Base-by-base conservation (phyloP, 2,329 filamentous ascomycete genomes). In the Dothidotthia symphoricarpi region DNA sequence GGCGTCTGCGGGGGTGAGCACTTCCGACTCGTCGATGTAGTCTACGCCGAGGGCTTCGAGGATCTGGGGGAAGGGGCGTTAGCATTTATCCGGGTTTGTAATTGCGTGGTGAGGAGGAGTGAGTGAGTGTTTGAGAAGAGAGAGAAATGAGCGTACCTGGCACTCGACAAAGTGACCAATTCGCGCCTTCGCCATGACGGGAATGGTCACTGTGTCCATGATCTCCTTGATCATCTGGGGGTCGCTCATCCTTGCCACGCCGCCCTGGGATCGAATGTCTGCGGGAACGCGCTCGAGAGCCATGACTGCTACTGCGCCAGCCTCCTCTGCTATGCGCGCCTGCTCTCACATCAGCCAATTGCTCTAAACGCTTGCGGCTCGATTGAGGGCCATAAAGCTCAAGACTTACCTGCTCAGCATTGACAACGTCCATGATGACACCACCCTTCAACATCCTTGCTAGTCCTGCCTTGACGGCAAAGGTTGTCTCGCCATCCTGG, bases 391-490 rank as follows among this genome's bases (percentile, higher is more conserved):
- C 24, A 4, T 38, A 19, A 14, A 17, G 24, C 15, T 7, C 25
- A 19, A 24, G 16, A 47, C 57, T 39, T 66, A 82, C 82, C 74
- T 87, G 90, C 64, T 88, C 86, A 16, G 89, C 87, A 68, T 91
- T 88, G 49, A 94, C 88, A 41, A 97, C 93, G 71, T 98, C 93
- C 93, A 98, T 98, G 72, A 98, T 98, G 52, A 98, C 93, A 61
- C 93, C 93, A 66, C 93, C 93, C 78, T 97, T 96, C 71, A 97
- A 76, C 93, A 98, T 98, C 71, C 95, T 86, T 16, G 93, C 93
- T 51, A 98, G 77, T 43, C 91, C 93, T 36, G 88, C 86, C 80
- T 98, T 98, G 78, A 96, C 84, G 54, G 83, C 83, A 70, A 96
- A 95, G 69, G 81, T 76, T 53, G 71, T 69, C 53, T 70, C 66